Evolutionary conservation across 2,329 filamentous ascomycete species (phyloP).

Genomic region (Trichoderma sp.): DNA sequence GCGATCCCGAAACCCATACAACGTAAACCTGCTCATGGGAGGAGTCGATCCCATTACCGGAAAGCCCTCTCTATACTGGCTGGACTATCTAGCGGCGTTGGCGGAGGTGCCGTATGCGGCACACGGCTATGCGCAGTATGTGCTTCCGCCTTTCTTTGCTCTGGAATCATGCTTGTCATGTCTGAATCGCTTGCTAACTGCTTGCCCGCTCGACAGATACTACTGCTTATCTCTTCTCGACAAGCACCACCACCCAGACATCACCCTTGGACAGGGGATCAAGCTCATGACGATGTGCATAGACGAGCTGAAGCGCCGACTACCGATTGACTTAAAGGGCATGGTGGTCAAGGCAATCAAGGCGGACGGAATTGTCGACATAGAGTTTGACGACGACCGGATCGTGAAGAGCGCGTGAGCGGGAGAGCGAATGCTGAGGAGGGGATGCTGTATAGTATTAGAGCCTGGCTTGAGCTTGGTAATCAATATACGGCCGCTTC

Average conservation of each 20-base stretch:
- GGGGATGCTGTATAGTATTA: constrained; percentile 44
- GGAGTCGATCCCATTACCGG: constrained; percentile 90
- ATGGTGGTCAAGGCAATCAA: constrained; percentile 93
- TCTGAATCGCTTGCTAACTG: constrained; percentile 1
- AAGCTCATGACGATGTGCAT: constrained; percentile 94
- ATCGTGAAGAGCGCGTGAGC: constrained; percentile 63
- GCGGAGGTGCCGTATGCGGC: constrained; percentile 92
- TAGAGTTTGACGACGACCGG: constrained; percentile 83
- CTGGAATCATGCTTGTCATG: not conserved
- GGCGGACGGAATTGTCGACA: constrained; percentile 85
- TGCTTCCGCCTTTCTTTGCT: constrained; percentile 19
- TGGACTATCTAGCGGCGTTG: constrained; percentile 91
- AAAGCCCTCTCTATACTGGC: constrained; percentile 93
- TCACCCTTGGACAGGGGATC: constrained; percentile 83
- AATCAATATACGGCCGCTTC: constrained; percentile 23
- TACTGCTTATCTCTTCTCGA: constrained; percentile 97
- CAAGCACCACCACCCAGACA: constrained; percentile 97
- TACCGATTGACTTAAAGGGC: constrained; percentile 99
- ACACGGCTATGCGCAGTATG: constrained; percentile 95
- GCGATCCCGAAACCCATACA: constrained; percentile 91
- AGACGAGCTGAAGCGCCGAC: constrained; percentile 92
- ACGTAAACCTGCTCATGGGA: constrained; percentile 92
- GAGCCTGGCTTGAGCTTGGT: constrained; percentile 30
- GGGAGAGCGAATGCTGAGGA: constrained; percentile 15
- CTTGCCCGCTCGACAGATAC: constrained; percentile 60